phyloP scores from a whole-genome alignment of 78 protist species.

The Tieghemostelium lacteum region DNA sequence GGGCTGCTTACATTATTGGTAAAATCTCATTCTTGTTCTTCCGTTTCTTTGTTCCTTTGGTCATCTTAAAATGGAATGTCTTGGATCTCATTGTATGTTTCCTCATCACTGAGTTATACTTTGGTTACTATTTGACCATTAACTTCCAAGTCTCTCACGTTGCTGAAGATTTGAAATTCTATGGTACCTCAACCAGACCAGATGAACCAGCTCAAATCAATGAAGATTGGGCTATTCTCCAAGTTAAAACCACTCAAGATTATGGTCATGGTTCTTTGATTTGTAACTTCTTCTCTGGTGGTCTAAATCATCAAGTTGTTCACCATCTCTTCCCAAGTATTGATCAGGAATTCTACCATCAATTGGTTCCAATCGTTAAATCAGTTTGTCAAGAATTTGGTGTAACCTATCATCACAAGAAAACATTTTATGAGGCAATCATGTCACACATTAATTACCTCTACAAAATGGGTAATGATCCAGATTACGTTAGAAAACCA shows the following conservation, averaged over 20 bases:
- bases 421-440: slow-evolving; percentile 39
- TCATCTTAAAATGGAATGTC: neutral
- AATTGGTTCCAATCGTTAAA: slow-evolving; percentile 67
- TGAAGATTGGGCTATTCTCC: slow-evolving; percentile 76
- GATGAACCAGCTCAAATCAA: slow-evolving; percentile 53
- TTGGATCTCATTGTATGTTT: neutral
- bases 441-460: slow-evolving; percentile 55
- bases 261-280: slow-evolving; percentile 48
- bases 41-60: slow-evolving; percentile 64
- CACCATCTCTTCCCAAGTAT: slow-evolving; percentile 77
- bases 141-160: slow-evolving; percentile 78
- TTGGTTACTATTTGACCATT: slow-evolving; percentile 60
- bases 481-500: slow-evolving; percentile 43
- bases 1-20: slow-evolving; percentile 2
- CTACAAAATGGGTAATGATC: slow-evolving; percentile 77
- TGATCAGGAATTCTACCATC: slow-evolving; percentile 50
- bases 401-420: slow-evolving; percentile 18
- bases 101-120: slow-evolving; percentile 17
- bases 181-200: slow-evolving; percentile 42
- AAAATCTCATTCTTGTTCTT: slow-evolving; percentile 37
- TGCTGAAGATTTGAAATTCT: slow-evolving; percentile 45
- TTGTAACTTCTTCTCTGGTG: slow-evolving; percentile 45
- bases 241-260: slow-evolving; percentile 66
- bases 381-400: slow-evolving; percentile 53
- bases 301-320: slow-evolving; percentile 64